These are phyloP conservation scores for Neofusicoccum laricinum DNA, from an alignment of 2,329 filamentous ascomycete genomes.

Conservation along the genomic window DNA sequence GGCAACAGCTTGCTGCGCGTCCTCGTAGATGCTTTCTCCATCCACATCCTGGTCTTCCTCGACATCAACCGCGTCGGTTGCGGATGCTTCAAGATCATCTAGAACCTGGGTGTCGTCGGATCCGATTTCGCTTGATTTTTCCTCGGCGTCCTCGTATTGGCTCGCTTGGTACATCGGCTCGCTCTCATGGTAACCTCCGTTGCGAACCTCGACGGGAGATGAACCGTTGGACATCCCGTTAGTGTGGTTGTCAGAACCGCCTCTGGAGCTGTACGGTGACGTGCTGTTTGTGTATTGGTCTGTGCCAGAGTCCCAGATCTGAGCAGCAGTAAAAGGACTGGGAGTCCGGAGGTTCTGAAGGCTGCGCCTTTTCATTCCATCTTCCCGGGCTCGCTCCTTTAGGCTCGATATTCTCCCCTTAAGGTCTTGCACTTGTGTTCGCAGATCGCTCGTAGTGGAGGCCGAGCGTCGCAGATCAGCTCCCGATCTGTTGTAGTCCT, in stretches of 20 bases:
- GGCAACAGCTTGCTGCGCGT: slow-evolving; percentile 20
- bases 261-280: neutral
- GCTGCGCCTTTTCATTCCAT: slow-evolving; percentile 74
- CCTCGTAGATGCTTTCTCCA: slow-evolving; percentile 11
- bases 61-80: slow-evolving; percentile 34
- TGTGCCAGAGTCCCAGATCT: slow-evolving; percentile 53
- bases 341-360: slow-evolving; percentile 71
- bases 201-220: neutral
- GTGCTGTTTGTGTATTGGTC: slow-evolving; percentile 25
- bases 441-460: slow-evolving; percentile 70
- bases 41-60: slow-evolving; percentile 39
- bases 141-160: slow-evolving; percentile 27
- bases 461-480: slow-evolving; percentile 57
- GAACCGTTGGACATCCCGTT: neutral
- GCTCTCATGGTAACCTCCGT: neutral
- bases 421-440: slow-evolving; percentile 80
- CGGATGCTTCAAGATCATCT: slow-evolving; percentile 19
- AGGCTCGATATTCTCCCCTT: slow-evolving; percentile 81
- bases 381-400: slow-evolving; percentile 73
- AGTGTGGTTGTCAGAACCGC: slow-evolving; percentile 12
- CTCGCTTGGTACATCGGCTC: slow-evolving; percentile 18
- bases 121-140: slow-evolving; percentile 14
- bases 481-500: slow-evolving; percentile 23
- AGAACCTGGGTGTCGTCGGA: slow-evolving; percentile 1
- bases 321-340: slow-evolving; percentile 74